A percentile compares a stretch with the other conserved stretches of the same genome.
phyloP scores from a whole-genome alignment of 2,329 filamentous ascomycete species.

The Fusarium sulawesiense region DNA sequence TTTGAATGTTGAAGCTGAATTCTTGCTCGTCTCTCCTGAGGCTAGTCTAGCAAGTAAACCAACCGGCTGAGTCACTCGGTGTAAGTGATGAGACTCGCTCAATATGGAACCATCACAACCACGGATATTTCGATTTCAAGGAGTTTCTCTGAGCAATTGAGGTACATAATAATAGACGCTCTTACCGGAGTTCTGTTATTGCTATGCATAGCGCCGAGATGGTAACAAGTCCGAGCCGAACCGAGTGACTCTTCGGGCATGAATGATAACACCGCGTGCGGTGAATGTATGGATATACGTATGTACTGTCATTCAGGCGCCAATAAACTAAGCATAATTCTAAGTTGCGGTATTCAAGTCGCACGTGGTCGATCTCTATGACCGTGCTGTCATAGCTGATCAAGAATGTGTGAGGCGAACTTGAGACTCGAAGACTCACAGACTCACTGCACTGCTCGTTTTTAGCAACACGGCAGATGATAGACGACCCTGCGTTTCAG shows the following conservation, averaged over 20 bases:
- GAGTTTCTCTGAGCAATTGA: neutral
- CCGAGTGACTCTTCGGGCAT: conserved; percentile 27
- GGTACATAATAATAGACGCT: neutral
- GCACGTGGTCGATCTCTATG: conserved; percentile 3
- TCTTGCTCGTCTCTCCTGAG: neutral
- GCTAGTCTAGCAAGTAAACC: neutral
- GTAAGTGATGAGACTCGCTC: conserved; percentile 11
- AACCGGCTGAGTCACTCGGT: conserved; percentile 39
- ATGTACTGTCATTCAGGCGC: neutral
- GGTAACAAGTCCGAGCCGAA: conserved; percentile 22
- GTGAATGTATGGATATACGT: conserved; percentile 1
- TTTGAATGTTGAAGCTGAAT: conserved; percentile 7
- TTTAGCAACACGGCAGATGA: conserved; percentile 1
- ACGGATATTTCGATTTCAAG: neutral
- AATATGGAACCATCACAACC: neutral
- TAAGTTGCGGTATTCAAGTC: neutral
- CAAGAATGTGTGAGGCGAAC: neutral
- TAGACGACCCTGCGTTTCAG: neutral
- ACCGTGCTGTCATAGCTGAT: conserved; percentile 1
- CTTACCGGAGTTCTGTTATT: neutral
- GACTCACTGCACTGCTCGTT: neutral
- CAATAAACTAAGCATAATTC: neutral
- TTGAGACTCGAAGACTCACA: neutral
- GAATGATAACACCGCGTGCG: neutral
- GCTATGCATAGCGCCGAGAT: neutral